Evolutionary conservation across 139 green algal genomes (phyloP).

Genomic region (Helicosporidium sp.): DNA sequence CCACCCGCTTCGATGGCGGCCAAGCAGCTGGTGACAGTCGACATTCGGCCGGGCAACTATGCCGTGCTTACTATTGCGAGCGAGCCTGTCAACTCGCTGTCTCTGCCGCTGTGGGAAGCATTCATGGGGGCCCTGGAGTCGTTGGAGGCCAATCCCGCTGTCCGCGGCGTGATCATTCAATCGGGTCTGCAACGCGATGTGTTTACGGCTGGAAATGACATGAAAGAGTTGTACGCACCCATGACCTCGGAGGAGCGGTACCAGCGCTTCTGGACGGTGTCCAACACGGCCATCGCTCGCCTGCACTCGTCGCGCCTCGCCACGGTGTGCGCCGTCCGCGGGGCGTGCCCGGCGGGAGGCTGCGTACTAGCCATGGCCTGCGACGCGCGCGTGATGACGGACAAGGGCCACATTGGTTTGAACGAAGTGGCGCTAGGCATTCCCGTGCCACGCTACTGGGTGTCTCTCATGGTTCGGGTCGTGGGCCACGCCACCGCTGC

Average conservation of each 20-base stretch:
- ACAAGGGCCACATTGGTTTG: slow-evolving; percentile 33
- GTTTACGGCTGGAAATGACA: slow-evolving; percentile 51
- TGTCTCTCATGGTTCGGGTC: slow-evolving; percentile 36
- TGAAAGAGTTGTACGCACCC: slow-evolving; percentile 61
- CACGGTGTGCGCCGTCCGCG: slow-evolving; percentile 63
- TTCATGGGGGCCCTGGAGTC: slow-evolving; percentile 23
- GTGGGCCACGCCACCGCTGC: slow-evolving; percentile 18
- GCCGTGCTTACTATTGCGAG: slow-evolving; percentile 22
- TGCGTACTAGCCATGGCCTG: slow-evolving; percentile 72
- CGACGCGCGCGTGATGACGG: slow-evolving; percentile 65
- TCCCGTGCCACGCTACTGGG: slow-evolving; percentile 69
- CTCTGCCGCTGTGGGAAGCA: slow-evolving; percentile 22
- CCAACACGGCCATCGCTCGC: slow-evolving; percentile 49
- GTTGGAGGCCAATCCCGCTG: slow-evolving; percentile 27
- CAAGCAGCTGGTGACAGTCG: too few species aligned
- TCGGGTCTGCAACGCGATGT: slow-evolving; percentile 46
- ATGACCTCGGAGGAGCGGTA: slow-evolving; percentile 30
- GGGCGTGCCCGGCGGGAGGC: slow-evolving; percentile 75
- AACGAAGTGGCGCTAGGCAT: slow-evolving; percentile 73
- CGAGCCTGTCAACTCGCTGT: slow-evolving; percentile 31
- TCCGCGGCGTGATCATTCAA: slow-evolving; percentile 43
- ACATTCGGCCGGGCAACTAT: slow-evolving; percentile 8
- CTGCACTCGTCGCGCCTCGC: slow-evolving; percentile 45
- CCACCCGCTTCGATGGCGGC: too few species aligned
- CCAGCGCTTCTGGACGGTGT: slow-evolving; percentile 61